phyloP scores from a whole-genome alignment of 179 eudicot genomes.

The Amaranthus tricolor region DNA sequence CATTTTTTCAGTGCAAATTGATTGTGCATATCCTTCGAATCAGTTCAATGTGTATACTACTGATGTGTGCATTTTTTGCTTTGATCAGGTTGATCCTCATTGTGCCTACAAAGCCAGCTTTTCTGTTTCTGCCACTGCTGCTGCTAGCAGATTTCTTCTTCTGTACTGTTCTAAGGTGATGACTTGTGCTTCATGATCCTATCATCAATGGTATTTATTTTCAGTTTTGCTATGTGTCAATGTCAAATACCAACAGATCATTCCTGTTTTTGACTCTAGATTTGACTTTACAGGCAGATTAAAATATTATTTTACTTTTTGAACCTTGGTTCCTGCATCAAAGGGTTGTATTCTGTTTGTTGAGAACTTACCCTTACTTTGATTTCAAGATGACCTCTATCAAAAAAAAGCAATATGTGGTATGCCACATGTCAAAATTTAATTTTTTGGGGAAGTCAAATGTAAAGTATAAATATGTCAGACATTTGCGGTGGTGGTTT shows the following conservation, averaged over 20 bases:
- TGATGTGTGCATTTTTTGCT: constrained; percentile 2
- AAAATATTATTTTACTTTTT: not conserved
- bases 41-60: not conserved
- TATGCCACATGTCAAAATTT: not conserved
- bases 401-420: not conserved
- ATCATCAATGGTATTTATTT: not conserved
- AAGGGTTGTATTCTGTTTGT: not conserved
- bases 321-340: not conserved
- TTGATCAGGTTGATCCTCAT: constrained; percentile 87
- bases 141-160: constrained; percentile 83
- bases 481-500: not conserved
- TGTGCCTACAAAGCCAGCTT: constrained; percentile 75
- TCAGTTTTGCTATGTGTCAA: constrained; percentile 4
- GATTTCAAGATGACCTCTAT: not conserved
- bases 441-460: not conserved
- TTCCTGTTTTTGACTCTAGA: not conserved
- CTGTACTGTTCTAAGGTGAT: constrained; percentile 78
- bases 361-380: not conserved
- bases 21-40: not conserved
- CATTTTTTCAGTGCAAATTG: not conserved
- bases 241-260: not conserved
- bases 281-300: not conserved
- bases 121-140: constrained; percentile 58
- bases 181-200: constrained; percentile 13
- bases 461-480: not conserved